Conservation (phyloP, 345 rosid species). For the Hirschfeldia incana region DNA sequence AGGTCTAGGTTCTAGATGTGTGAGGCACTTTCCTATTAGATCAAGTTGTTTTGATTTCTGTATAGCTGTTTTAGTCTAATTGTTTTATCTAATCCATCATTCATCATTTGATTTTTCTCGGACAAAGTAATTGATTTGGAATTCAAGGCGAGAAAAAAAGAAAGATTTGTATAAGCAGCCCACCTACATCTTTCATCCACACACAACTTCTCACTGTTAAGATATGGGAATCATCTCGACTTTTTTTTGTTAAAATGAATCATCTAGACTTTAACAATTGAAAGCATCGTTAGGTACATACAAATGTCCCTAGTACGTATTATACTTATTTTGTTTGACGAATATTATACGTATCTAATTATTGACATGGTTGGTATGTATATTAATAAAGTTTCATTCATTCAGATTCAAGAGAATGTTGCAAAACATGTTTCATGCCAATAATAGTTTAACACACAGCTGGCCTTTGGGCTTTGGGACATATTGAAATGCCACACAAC, state of each 20-base stretch:
- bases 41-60: background rate
- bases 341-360: conserved; percentile 12
- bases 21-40: background rate
- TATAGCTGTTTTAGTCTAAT: background rate
- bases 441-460: background rate
- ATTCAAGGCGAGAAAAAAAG: background rate
- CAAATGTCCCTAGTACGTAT: background rate
- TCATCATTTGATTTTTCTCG: background rate
- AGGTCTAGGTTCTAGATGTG: background rate
- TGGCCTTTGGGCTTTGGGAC: background rate
- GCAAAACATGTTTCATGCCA: conserved; percentile 13
- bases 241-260: background rate
- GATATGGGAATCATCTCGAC: conserved; percentile 15
- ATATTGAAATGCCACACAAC: background rate
- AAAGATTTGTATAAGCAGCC: conserved; percentile 2
- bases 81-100: background rate
- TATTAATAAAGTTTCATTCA: background rate
- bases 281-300: conserved; percentile 23
- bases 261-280: background rate
- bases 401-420: conserved; percentile 1
- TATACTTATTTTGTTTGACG: background rate
- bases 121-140: background rate
- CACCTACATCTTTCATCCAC: background rate
- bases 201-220: conserved; percentile 4
- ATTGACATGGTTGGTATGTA: conserved; percentile 3